A percentile compares a stretch with the other conserved stretches of the same genome.
These are phyloP conservation scores for Stachybotrys chlorohalonatus DNA, from an alignment of 2,329 filamentous ascomycete species.

Conservation along the genomic window DNA sequence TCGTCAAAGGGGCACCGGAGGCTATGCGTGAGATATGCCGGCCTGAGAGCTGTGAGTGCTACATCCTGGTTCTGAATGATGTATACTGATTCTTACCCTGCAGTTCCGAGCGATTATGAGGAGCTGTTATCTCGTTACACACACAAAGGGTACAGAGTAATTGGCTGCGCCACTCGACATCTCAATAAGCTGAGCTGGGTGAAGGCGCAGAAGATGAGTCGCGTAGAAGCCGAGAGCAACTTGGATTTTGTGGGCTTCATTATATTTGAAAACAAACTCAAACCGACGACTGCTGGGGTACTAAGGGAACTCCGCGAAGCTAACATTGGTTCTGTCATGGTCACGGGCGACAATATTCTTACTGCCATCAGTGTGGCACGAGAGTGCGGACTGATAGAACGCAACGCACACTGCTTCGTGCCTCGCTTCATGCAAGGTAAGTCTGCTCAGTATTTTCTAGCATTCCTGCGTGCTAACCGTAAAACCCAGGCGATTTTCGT, in stretches of 20 bases:
- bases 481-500: constrained; percentile 52
- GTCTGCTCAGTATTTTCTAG: background rate
- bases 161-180: constrained; percentile 86
- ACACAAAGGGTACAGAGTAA: constrained; percentile 91
- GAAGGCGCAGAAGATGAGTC: constrained; percentile 88
- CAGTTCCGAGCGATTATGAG: constrained; percentile 80
- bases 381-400: constrained; percentile 77
- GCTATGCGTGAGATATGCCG: constrained; percentile 92
- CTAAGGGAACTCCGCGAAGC: constrained; percentile 75
- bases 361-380: constrained; percentile 93
- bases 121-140: constrained; percentile 86
- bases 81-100: constrained; percentile 5
- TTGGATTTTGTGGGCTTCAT: constrained; percentile 94
- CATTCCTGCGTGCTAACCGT: constrained; percentile 5
- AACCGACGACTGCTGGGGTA: constrained; percentile 72
- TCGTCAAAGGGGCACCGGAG: constrained; percentile 94
- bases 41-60: constrained; percentile 61
- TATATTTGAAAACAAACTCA: constrained; percentile 97
- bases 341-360: constrained; percentile 94
- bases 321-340: constrained; percentile 87
- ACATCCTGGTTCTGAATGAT: background rate
- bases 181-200: constrained; percentile 85
- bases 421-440: constrained; percentile 73
- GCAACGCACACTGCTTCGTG: constrained; percentile 80
- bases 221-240: constrained; percentile 71